These are phyloP conservation scores for Penicillium concentricum DNA, from an alignment of 2,329 filamentous ascomycete species.

Conservation along the genomic window DNA sequence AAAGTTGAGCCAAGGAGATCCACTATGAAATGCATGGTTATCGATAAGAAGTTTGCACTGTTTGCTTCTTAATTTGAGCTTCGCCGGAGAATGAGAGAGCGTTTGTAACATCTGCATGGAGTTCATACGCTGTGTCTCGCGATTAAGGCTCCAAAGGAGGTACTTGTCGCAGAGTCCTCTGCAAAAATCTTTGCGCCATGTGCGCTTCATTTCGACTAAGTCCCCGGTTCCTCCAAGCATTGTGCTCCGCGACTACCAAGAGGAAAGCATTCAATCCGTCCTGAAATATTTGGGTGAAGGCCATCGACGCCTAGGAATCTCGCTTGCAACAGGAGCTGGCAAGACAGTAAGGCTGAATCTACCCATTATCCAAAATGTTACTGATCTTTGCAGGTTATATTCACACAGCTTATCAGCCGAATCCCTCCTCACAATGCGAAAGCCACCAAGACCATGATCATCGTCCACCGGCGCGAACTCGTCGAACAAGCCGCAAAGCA, in stretches of 20 bases:
- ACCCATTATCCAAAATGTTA: neutral
- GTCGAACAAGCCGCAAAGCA: slow-evolving; percentile 91
- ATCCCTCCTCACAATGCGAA: slow-evolving; percentile 57
- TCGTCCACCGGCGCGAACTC: slow-evolving; percentile 88
- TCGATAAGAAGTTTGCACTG: slow-evolving; percentile 39
- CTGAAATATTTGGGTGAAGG: slow-evolving; percentile 67
- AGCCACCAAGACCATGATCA: slow-evolving; percentile 78
- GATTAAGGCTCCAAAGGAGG: slow-evolving; percentile 12
- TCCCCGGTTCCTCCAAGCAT: slow-evolving; percentile 41
- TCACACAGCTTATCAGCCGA: slow-evolving; percentile 88
- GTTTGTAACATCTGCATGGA: slow-evolving; percentile 27
- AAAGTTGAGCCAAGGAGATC: slow-evolving; percentile 14
- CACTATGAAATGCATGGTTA: slow-evolving; percentile 12
- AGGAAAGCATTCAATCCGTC: slow-evolving; percentile 86
- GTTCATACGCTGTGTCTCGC: slow-evolving; percentile 28
- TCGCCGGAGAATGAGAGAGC: neutral
- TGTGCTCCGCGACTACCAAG: slow-evolving; percentile 77
- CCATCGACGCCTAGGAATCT: slow-evolving; percentile 77
- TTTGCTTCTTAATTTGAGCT: slow-evolving; percentile 28
- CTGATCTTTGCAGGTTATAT: slow-evolving; percentile 67
- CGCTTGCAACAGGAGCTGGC: slow-evolving; percentile 81
- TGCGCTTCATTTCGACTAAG: slow-evolving; percentile 26
- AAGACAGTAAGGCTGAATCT: slow-evolving; percentile 67
- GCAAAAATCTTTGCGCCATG: slow-evolving; percentile 27
- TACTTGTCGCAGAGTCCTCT: slow-evolving; percentile 18